phyloP scores from a whole-genome alignment of 768 basidiomycete genomes.

The Lentinula sp. region DNA sequence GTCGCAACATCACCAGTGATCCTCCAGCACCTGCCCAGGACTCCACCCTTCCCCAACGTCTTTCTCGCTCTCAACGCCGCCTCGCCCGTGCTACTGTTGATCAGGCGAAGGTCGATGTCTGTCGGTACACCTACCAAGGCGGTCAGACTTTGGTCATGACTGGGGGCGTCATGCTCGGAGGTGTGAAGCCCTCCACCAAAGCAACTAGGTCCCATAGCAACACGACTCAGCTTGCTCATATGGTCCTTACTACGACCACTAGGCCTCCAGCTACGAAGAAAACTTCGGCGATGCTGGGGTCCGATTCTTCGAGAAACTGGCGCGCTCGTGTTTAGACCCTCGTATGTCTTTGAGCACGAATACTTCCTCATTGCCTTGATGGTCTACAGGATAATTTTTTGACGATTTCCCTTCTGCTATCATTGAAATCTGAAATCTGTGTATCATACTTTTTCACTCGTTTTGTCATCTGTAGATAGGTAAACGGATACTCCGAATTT shows the following conservation, averaged over 20 bases:
- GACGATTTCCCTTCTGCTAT: background rate
- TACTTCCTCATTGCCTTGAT: background rate
- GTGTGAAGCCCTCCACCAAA: background rate
- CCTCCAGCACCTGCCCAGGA: background rate
- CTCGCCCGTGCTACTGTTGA: background rate
- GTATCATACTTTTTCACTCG: background rate
- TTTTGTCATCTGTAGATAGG: background rate
- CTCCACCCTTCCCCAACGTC: background rate
- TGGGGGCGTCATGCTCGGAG: conserved; percentile 5
- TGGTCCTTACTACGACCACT: background rate
- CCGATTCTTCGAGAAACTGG: background rate
- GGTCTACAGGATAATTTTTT: background rate
- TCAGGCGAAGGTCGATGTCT: background rate
- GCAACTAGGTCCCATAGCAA: background rate
- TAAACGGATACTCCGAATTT: background rate
- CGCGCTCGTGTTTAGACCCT: background rate
- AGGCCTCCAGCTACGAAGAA: background rate
- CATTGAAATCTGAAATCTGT: background rate
- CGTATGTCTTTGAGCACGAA: background rate
- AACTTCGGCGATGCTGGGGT: background rate
- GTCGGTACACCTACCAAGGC: conserved; percentile 2
- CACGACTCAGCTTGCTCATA: background rate
- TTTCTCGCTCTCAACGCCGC: conserved; percentile 3
- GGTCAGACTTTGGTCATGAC: conserved; percentile 5
- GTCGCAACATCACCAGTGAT: background rate